These are phyloP conservation scores for Oxyria digyna DNA, from an alignment of 148 eudicot species.

Conservation along the genomic window DNA sequence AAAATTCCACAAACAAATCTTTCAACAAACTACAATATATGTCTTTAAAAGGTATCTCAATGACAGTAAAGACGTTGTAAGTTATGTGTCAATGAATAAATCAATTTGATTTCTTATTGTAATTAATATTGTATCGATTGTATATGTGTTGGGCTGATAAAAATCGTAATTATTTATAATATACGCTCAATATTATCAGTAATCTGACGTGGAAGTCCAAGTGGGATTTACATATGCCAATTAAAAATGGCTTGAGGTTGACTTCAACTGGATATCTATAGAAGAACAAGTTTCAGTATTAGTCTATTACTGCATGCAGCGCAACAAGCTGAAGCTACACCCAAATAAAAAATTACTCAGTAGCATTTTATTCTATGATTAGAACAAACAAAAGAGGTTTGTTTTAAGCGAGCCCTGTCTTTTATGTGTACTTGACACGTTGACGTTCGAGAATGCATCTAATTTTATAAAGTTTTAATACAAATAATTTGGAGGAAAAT, in stretches of 20 bases:
- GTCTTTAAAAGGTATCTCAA: neutral
- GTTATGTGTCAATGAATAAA: neutral
- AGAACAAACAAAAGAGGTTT: too few relatives aligned
- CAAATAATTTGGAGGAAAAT: too few relatives aligned
- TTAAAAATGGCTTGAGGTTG: neutral
- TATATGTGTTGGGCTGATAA: neutral
- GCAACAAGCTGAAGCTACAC: neutral
- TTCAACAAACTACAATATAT: neutral
- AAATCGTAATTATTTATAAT: neutral
- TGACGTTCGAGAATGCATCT: too few relatives aligned
- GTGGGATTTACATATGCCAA: conserved; percentile 4
- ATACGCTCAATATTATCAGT: neutral
- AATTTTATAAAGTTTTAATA: too few relatives aligned
- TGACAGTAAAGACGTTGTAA: neutral
- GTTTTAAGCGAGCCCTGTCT: too few relatives aligned
- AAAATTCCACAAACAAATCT: neutral
- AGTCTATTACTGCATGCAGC: too few relatives aligned
- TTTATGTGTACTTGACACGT: too few relatives aligned
- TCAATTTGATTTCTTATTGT: neutral
- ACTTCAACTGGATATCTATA: neutral
- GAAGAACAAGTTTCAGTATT: neutral
- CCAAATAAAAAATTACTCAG: neutral
- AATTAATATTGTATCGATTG: neutral
- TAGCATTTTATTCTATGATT: too few relatives aligned
- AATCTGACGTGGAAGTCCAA: conserved; percentile 4